phyloP scores from a whole-genome alignment of 2,329 filamentous ascomycete genomes.

The Fusarium subtropicale region DNA sequence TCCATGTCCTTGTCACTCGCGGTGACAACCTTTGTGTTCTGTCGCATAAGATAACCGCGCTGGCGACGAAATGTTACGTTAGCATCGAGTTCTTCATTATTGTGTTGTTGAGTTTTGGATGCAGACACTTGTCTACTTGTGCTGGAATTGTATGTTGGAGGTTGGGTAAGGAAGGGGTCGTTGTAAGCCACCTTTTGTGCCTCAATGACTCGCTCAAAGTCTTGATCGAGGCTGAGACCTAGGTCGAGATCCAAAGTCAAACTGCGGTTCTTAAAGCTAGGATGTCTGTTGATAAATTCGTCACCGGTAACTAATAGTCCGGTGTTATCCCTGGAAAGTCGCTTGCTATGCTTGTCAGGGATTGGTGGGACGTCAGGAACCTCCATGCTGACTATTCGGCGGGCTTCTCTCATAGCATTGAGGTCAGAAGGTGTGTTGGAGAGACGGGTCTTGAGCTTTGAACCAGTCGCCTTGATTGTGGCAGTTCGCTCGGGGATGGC shows the following conservation, averaged over 20 bases:
- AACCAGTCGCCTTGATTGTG: slow-evolving; percentile 89
- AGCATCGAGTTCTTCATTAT: slow-evolving; percentile 61
- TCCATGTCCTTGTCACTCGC: slow-evolving; percentile 82
- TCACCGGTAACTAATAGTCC: slow-evolving; percentile 53
- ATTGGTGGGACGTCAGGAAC: slow-evolving; percentile 70
- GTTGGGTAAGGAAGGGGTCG: slow-evolving; percentile 39
- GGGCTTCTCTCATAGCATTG: slow-evolving; percentile 84
- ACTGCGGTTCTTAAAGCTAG: slow-evolving; percentile 84
- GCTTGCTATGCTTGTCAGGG: slow-evolving; percentile 69
- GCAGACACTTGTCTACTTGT: slow-evolving; percentile 61
- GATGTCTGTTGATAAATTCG: slow-evolving; percentile 69
- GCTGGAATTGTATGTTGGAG: slow-evolving; percentile 40
- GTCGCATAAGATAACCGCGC: slow-evolving; percentile 98
- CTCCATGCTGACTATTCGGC: slow-evolving; percentile 85
- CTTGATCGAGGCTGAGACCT: slow-evolving; percentile 86
- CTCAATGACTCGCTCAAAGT: slow-evolving; percentile 96
- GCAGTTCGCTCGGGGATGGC: slow-evolving; percentile 83
- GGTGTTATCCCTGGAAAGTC: slow-evolving; percentile 62
- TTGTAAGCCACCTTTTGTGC: slow-evolving; percentile 84
- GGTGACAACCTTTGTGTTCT: slow-evolving; percentile 96
- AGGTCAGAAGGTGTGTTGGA: slow-evolving; percentile 90
- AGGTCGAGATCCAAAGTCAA: slow-evolving; percentile 85
- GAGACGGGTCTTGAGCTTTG: slow-evolving; percentile 87
- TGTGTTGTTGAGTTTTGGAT: slow-evolving; percentile 18
- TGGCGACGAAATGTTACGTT: slow-evolving; percentile 74